A percentile compares a stretch with the other conserved stretches of the same genome.
phyloP scores from a whole-genome alignment of 2,329 filamentous ascomycete species.

The Sarocladium kiliense region DNA sequence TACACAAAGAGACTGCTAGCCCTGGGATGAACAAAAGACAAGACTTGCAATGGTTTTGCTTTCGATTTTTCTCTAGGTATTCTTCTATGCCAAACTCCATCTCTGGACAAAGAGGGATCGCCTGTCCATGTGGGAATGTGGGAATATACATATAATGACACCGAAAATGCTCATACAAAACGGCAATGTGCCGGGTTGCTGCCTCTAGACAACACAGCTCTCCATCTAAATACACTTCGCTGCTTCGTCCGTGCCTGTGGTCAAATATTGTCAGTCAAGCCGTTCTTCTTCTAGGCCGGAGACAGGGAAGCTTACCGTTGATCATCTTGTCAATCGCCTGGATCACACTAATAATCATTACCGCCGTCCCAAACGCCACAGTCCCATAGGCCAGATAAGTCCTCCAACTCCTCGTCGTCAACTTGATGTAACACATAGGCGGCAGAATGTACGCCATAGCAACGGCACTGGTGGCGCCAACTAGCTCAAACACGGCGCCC shows the following conservation, averaged over 20 bases:
- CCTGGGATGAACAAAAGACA: too few species aligned
- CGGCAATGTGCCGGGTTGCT: too few species aligned
- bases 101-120: too few species aligned
- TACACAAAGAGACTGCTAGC: too few species aligned
- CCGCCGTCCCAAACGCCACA: conserved; percentile 73
- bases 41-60: too few species aligned
- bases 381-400: conserved; percentile 66
- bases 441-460: conserved; percentile 93
- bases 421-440: conserved; percentile 89
- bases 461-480: conserved; percentile 91
- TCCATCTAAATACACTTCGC: conserved; percentile 10
- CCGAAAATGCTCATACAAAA: too few species aligned
- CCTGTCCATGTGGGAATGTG: too few species aligned
- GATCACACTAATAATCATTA: conserved; percentile 76
- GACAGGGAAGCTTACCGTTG: conserved; percentile 30
- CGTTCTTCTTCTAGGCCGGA: background rate
- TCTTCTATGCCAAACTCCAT: too few species aligned
- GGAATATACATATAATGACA: too few species aligned
- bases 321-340: conserved; percentile 68
- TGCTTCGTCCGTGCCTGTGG: conserved; percentile 9
- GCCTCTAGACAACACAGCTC: too few species aligned
- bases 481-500: conserved; percentile 90
- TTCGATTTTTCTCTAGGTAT: too few species aligned
- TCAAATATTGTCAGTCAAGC: background rate
- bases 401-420: conserved; percentile 72